phyloP scores from a whole-genome alignment of 2,329 filamentous ascomycete species.

The Stromatinia cepivora region DNA sequence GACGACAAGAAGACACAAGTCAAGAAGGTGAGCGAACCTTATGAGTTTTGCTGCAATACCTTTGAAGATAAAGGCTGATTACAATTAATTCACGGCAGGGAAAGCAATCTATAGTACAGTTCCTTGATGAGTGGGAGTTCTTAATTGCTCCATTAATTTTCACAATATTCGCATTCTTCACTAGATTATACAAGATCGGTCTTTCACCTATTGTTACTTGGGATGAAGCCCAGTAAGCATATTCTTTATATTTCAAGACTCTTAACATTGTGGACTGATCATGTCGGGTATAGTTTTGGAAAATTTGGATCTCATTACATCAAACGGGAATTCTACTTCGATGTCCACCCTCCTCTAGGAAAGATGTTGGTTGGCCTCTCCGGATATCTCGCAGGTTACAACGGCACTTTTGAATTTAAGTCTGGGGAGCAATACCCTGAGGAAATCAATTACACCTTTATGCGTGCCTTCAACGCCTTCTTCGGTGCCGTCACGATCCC shows the following conservation, averaged over 20 bases:
- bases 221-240: constrained; percentile 71
- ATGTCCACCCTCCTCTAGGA: constrained; percentile 89
- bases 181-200: constrained; percentile 68
- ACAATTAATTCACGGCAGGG: constrained; percentile 36
- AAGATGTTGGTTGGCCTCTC: constrained; percentile 98
- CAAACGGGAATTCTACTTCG: constrained; percentile 99
- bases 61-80: constrained; percentile 33
- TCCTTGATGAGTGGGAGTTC: constrained; percentile 64
- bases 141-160: constrained; percentile 62
- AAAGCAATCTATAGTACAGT: constrained; percentile 59
- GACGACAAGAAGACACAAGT: constrained; percentile 61
- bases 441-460: constrained; percentile 95
- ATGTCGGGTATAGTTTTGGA: constrained; percentile 63
- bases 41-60: neutral
- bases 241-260: constrained; percentile 41
- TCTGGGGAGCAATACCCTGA: constrained; percentile 93
- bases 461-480: constrained; percentile 95
- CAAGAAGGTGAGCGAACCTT: constrained; percentile 51
- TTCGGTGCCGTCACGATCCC: constrained; percentile 93
- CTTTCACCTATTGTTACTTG: constrained; percentile 72
- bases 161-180: constrained; percentile 63
- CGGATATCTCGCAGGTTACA: constrained; percentile 94
- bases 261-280: constrained; percentile 23
- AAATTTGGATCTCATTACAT: constrained; percentile 99
- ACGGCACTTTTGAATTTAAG: constrained; percentile 99